Base-by-base conservation (phyloP, 2,329 filamentous ascomycete genomes). In the Monilinia laxa region DNA sequence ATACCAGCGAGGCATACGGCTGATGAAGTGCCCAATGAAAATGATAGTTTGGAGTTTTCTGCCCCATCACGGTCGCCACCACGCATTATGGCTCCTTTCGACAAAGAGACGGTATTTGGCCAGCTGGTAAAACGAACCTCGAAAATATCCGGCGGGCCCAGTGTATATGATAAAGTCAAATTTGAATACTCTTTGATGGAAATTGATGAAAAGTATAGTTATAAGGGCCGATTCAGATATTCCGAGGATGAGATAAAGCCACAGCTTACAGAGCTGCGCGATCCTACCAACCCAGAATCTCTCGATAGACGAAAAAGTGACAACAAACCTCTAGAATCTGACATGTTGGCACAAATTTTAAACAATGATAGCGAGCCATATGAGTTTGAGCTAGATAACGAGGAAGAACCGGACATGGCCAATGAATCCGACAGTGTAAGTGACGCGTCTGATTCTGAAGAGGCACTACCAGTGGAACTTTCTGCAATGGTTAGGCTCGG, bases 381-480 rank as follows among this genome's bases (percentile, higher is more conserved):
- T 54, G 67, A 70, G 20, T 56, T 55, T 14, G 53, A 67, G 23
- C 7, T 59, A n/a, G 60, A 67, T 55, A 71, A 74, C 28, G 55
- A 68, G 59, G 69, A 73, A 23, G 53, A 69, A 7, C 71, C 72
- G 66, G 70, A 74, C 38, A 68, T 71, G 59, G 49, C 69, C 4
- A 62, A 71, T 53, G 71, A 74, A 56, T 71, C 71, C 18, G 71
- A 73, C 55, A 65, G 79, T 79, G 49, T 62, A 25, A 87, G 84
- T 70, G 75, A 80, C 12, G 78, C 82, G 18, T 87, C 86, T 23
- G 85, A 87, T 62, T 80, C 82, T 66, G 84, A 86, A 60, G 85
- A 81, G 69, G 81, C 80, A 59, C 79, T 80, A 4, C 81, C 80
- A 18, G 83, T 83, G 12, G 83, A 83, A 23, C 78, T 80, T n/a